Conservation (phyloP, 495 filamentous ascomycete genomes). For the Xeromyces bisporus region DNA sequence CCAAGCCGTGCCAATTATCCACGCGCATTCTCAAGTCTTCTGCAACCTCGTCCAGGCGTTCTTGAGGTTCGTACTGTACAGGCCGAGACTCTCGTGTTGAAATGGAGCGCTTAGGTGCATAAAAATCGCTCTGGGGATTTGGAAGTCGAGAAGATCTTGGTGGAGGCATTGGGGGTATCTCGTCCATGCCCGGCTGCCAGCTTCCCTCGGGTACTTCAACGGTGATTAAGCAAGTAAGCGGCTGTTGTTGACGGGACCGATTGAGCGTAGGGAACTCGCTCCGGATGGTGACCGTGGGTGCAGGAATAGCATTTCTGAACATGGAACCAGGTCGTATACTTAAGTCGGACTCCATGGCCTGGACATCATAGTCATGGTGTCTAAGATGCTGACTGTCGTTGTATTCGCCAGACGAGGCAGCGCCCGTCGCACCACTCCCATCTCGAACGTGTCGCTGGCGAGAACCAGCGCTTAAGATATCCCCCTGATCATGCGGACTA, state of each 20-base stretch:
- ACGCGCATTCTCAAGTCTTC: constrained; percentile 72
- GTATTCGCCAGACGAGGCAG: constrained; percentile 62
- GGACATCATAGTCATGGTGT: constrained; percentile 88
- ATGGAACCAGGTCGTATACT: constrained; percentile 47
- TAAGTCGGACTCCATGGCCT: constrained; percentile 84
- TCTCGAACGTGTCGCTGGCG: constrained; percentile 47
- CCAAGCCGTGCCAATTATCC: constrained; percentile 98
- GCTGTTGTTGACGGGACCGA: constrained; percentile 85
- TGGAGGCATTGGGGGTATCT: constrained; percentile 49
- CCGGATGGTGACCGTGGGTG: constrained; percentile 78
- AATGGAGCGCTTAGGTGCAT: constrained; percentile 14
- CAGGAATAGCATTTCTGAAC: constrained; percentile 72
- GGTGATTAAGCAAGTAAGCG: constrained; percentile 82
- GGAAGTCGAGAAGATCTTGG: constrained; percentile 30
- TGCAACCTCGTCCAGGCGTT: constrained; percentile 68
- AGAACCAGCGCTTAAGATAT: constrained; percentile 39
- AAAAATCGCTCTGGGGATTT: constrained; percentile 24
- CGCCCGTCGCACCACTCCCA: constrained; percentile 55
- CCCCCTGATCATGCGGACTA: constrained; percentile 33
- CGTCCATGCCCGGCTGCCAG: constrained; percentile 76
- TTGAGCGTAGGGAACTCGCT: constrained; percentile 94
- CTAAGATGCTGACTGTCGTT: constrained; percentile 42
- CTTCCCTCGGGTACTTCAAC: constrained; percentile 88
- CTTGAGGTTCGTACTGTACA: constrained; percentile 31
- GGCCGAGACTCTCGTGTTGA: constrained; percentile 16